Conservation (phyloP, 768 basidiomycete genomes). For the Antrodiella citrinella region DNA sequence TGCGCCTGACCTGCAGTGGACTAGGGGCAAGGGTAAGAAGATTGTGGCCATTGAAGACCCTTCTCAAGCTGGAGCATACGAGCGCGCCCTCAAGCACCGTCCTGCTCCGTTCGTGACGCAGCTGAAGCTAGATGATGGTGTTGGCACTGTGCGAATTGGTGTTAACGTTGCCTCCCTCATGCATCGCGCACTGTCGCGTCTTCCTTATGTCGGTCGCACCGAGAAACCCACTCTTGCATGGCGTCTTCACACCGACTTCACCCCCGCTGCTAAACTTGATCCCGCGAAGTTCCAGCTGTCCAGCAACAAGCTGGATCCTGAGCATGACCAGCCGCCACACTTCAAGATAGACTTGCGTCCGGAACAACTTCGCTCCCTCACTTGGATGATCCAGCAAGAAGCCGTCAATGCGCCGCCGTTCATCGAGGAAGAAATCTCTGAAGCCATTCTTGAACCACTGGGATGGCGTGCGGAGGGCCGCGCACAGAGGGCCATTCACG, state of each 20-base stretch:
- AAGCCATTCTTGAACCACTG: constrained; percentile 76
- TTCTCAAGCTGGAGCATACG: constrained; percentile 81
- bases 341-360: constrained; percentile 69
- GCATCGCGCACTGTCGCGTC: constrained; percentile 76
- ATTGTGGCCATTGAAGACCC: constrained; percentile 74
- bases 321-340: constrained; percentile 69
- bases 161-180: constrained; percentile 82
- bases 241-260: constrained; percentile 76
- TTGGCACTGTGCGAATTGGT: constrained; percentile 74
- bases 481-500: constrained; percentile 62
- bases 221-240: constrained; percentile 54
- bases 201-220: constrained; percentile 46
- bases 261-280: constrained; percentile 49
- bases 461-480: constrained; percentile 95
- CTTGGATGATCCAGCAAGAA: constrained; percentile 90
- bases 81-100: constrained; percentile 78
- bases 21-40: constrained; percentile 47
- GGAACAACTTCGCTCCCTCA: constrained; percentile 85
- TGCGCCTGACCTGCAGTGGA: constrained; percentile 72
- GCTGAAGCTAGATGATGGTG: constrained; percentile 52
- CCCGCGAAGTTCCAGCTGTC: constrained; percentile 59
- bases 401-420: constrained; percentile 56
- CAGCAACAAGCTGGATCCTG: constrained; percentile 68
- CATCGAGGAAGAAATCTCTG: constrained; percentile 90
- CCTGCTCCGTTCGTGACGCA: constrained; percentile 86